Evolutionary conservation across 345 rosid species (phyloP).

Genomic region (Salix viminalis): DNA sequence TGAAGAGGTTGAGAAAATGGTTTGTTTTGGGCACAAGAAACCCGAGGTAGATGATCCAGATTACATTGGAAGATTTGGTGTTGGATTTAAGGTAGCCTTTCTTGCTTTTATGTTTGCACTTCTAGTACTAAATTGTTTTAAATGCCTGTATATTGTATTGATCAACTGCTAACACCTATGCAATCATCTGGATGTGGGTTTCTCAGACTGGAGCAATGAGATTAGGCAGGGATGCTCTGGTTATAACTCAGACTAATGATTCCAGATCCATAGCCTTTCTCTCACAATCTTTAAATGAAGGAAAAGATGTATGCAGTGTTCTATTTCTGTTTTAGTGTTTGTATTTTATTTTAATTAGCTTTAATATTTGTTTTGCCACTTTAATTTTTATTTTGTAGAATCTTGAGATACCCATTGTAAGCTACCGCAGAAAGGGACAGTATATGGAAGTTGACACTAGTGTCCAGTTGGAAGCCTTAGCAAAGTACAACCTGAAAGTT

Average conservation of each 20-base stretch:
- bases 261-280: conserved; percentile 41
- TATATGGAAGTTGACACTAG: conserved; percentile 24
- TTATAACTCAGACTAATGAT: conserved; percentile 34
- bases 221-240: conserved; percentile 35
- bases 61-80: conserved; percentile 36
- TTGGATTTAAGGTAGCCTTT: conserved; percentile 37
- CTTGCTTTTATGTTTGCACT: not conserved
- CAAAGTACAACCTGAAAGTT: conserved; percentile 32
- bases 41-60: conserved; percentile 26
- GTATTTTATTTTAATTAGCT: not conserved
- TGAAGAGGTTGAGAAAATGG: conserved; percentile 32
- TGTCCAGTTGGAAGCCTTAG: conserved; percentile 26
- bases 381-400: conserved; percentile 17
- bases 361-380: not conserved
- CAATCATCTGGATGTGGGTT: conserved; percentile 7
- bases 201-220: conserved; percentile 39
- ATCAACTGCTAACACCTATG: not conserved
- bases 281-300: conserved; percentile 36
- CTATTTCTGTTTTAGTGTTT: not conserved
- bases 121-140: not conserved
- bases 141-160: not conserved
- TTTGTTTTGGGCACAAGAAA: conserved; percentile 35
- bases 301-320: conserved; percentile 25
- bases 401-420: conserved; percentile 36
- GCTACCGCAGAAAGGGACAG: conserved; percentile 34